Percentiles rank a stretch among this genome's conserved stretches.
Evolutionary conservation across 257 asterid genomes (phyloP).

Genomic region (Solanum ossicruentum): DNA sequence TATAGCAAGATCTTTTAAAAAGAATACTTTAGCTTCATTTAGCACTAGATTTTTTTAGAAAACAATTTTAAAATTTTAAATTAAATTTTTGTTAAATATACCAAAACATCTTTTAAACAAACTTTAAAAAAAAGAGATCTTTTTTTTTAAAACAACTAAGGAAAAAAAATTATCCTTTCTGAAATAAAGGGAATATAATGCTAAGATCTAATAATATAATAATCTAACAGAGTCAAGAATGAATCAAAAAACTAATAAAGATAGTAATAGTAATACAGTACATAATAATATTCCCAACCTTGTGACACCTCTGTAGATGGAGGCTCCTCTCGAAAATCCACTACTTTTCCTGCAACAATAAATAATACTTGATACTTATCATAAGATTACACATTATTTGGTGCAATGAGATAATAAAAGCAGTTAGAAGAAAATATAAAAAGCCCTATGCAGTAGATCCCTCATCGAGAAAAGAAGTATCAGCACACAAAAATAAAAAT

Average conservation of each 20-base stretch:
- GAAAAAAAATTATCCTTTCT: too few species aligned
- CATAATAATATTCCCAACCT: conserved; percentile 22
- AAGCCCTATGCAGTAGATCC: not conserved
- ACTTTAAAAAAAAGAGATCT: too few species aligned
- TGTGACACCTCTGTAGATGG: conserved; percentile 87
- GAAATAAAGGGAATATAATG: too few species aligned
- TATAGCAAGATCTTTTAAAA: too few species aligned
- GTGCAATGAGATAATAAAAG: not conserved
- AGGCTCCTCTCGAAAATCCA: conserved; percentile 92
- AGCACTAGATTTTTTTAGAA: too few species aligned
- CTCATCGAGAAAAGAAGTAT: not conserved
- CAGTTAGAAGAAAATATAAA: not conserved
- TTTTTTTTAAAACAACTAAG: too few species aligned
- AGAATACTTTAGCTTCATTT: too few species aligned
- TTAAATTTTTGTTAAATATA: too few species aligned
- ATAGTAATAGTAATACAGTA: too few species aligned
- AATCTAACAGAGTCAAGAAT: not conserved
- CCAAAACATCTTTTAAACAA: too few species aligned
- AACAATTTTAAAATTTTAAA: too few species aligned
- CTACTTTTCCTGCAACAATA: conserved; percentile 59
- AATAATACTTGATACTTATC: not conserved
- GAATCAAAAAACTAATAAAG: not conserved
- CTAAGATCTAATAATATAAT: not conserved
- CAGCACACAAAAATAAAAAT: not conserved
- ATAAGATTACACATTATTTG: not conserved